A percentile compares a stretch with the other conserved stretches of the same genome.
phyloP scores from a whole-genome alignment of 2,329 filamentous ascomycete species.

The Leptographium wingfieldii region DNA sequence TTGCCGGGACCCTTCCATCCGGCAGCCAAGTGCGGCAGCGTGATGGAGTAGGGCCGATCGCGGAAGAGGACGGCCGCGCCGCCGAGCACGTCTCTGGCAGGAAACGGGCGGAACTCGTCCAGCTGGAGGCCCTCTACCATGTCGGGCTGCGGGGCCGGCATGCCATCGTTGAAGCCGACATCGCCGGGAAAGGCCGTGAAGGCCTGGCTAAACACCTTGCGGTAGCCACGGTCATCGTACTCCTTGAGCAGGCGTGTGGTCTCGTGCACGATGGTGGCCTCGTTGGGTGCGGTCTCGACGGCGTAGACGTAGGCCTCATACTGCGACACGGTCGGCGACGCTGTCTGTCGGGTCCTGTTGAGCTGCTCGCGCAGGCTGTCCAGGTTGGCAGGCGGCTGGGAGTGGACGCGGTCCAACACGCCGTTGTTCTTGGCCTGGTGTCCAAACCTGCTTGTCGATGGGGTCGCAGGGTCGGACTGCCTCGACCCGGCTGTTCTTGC shows the following conservation, averaged over 20 bases:
- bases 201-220: constrained; percentile 6
- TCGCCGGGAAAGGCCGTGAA: constrained; percentile 16
- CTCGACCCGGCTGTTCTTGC: too few species aligned
- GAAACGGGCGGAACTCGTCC: constrained; percentile 7
- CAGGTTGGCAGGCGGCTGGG: constrained; percentile 13
- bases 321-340: constrained; percentile 9
- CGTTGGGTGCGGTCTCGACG: constrained; percentile 7
- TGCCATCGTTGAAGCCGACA: constrained; percentile 16
- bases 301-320: constrained; percentile 8
- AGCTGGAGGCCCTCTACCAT: constrained; percentile 16
- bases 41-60: constrained; percentile 11
- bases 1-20: constrained; percentile 13
- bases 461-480: too few species aligned
- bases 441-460: constrained; percentile 6
- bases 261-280: constrained; percentile 11
- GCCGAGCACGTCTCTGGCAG: background rate
- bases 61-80: constrained; percentile 11
- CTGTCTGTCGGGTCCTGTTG: constrained; percentile 4
- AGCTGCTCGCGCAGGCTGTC: constrained; percentile 8
- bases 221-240: constrained; percentile 7
- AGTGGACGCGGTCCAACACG: constrained; percentile 9
- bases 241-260: constrained; percentile 12
- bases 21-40: constrained; percentile 17
- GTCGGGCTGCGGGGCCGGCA: constrained; percentile 18
- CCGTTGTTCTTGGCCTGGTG: constrained; percentile 9